Evolutionary conservation across 306 rosid genomes (phyloP).

Genomic region (Leucaena leucocephala): DNA sequence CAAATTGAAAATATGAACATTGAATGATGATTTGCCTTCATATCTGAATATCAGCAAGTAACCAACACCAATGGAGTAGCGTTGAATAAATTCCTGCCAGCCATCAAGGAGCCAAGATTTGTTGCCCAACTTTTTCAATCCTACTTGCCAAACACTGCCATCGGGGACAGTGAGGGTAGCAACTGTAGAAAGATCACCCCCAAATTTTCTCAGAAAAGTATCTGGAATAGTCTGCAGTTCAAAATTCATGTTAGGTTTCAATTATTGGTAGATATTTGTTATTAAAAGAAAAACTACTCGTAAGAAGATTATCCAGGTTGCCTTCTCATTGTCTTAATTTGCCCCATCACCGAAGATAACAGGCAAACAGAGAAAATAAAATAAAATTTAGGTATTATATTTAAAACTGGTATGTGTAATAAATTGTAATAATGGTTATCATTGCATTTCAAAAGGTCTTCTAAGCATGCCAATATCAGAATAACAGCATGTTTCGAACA

Average conservation of each 20-base stretch:
- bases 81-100: conserved; percentile 81
- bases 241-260: conserved; percentile 40
- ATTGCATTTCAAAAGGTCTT: conserved; percentile 1
- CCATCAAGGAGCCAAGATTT: conserved; percentile 76
- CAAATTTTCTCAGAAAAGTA: conserved; percentile 64
- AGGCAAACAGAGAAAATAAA: neutral
- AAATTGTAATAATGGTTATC: too few relatives aligned
- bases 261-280: conserved; percentile 14
- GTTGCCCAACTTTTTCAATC: conserved; percentile 68
- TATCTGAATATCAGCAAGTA: conserved; percentile 79
- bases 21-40: conserved; percentile 76
- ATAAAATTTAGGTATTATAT: too few relatives aligned
- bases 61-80: conserved; percentile 69
- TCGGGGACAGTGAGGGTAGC: conserved; percentile 75
- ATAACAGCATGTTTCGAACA: neutral
- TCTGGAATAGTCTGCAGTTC: conserved; percentile 86
- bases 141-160: conserved; percentile 78
- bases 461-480: conserved; percentile 15
- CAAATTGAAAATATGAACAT: conserved; percentile 68
- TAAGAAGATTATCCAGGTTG: neutral
- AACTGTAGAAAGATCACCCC: conserved; percentile 64
- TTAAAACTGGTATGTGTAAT: too few relatives aligned
- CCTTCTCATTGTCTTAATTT: neutral
- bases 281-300: neutral
- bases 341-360: neutral